phyloP scores from a whole-genome alignment of 129 eudicot genomes.

The Tagetes patula region DNA sequence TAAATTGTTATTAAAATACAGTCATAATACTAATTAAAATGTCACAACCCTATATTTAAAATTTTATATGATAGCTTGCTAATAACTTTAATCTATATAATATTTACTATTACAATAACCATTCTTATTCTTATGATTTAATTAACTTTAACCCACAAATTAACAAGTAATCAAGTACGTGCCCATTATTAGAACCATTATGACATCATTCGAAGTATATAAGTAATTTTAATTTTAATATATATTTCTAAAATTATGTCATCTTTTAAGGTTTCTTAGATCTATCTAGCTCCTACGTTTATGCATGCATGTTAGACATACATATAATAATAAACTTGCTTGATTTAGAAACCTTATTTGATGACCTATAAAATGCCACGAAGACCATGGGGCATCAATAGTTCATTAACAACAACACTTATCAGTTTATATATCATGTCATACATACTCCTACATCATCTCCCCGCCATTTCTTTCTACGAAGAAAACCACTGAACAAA shows the following conservation, averaged over 20 bases:
- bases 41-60: too few relatives aligned
- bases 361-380: background rate
- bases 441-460: slow-evolving; percentile 46
- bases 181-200: too few relatives aligned
- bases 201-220: too few relatives aligned
- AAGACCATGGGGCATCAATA: slow-evolving; percentile 17
- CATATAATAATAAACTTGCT: background rate
- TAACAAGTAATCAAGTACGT: too few relatives aligned
- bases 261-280: background rate
- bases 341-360: background rate
- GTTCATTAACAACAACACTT: background rate
- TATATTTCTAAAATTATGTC: background rate
- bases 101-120: too few relatives aligned
- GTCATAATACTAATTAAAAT: too few relatives aligned
- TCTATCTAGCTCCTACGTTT: background rate
- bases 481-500: slow-evolving; percentile 23
- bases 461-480: slow-evolving; percentile 75
- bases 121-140: too few relatives aligned
- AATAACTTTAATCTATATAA: too few relatives aligned
- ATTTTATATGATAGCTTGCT: too few relatives aligned
- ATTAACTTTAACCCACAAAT: too few relatives aligned
- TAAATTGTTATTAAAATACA: too few relatives aligned
- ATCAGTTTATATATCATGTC: background rate
- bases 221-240: too few relatives aligned
- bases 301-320: background rate